Evolutionary conservation across 2,329 filamentous ascomycete species (phyloP).

Genomic region (Graphium sp.): DNA sequence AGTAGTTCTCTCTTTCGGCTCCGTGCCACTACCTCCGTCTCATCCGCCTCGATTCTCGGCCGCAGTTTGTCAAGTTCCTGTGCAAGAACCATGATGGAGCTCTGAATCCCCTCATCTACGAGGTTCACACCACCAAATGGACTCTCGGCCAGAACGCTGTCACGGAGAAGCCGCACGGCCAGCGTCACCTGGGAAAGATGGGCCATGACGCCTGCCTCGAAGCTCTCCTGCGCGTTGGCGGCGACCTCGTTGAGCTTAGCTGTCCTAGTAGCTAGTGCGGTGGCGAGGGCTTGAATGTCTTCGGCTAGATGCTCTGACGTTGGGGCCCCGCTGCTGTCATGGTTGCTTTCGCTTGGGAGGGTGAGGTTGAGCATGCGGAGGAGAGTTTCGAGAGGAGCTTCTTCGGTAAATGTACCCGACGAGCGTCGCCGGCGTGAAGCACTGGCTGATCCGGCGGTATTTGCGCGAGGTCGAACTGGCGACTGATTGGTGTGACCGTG

Average conservation of each 20-base stretch:
- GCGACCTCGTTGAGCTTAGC: conserved; percentile 25
- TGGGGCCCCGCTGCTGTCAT: conserved; percentile 10
- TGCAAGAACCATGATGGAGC: conserved; percentile 25
- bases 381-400: conserved; percentile 26
- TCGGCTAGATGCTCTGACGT: too few relatives aligned
- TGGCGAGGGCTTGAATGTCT: conserved; percentile 15
- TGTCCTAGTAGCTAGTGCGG: conserved; percentile 19
- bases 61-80: conserved; percentile 24
- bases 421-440: conserved; percentile 17
- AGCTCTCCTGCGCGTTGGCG: conserved; percentile 26
- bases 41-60: conserved; percentile 20
- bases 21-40: conserved; percentile 16
- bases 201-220: conserved; percentile 23
- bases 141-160: conserved; percentile 35
- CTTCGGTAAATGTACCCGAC: conserved; percentile 16
- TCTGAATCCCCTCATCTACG: conserved; percentile 33
- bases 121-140: conserved; percentile 28
- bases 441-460: conserved; percentile 17
- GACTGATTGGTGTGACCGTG: conserved; percentile 9
- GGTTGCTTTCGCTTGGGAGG: conserved; percentile 13
- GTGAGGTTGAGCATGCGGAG: conserved; percentile 27
- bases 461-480: conserved; percentile 13
- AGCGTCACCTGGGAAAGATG: conserved; percentile 28
- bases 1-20: conserved; percentile 33
- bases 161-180: conserved; percentile 29